Evolutionary conservation across 1,284 basidiomycete species (phyloP).

Genomic region (Ceratobasidium sp.): DNA sequence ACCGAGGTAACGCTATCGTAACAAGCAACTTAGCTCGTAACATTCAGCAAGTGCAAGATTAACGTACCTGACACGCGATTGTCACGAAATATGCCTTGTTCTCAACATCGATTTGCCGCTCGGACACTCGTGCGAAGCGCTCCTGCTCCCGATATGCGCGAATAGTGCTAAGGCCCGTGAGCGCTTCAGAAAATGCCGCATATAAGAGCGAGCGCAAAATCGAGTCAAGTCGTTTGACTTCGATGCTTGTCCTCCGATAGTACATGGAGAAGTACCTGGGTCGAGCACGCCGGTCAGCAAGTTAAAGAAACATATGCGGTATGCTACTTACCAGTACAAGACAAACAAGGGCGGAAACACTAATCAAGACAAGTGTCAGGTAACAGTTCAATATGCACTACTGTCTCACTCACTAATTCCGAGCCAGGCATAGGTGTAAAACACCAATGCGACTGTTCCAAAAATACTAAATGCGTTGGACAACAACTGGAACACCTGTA

Average conservation of each 20-base stretch:
- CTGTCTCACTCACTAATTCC: slow-evolving; percentile 56
- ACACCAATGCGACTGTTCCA: slow-evolving; percentile 70
- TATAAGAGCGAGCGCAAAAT: slow-evolving; percentile 75
- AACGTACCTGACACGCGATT: slow-evolving; percentile 73
- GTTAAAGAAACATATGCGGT: slow-evolving; percentile 44
- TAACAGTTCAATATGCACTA: not conserved
- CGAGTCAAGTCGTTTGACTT: slow-evolving; percentile 78
- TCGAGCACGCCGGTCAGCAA: slow-evolving; percentile 51
- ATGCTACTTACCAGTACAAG: slow-evolving; percentile 49
- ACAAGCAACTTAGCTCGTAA: not conserved
- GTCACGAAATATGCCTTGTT: slow-evolving; percentile 86
- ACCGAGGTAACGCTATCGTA: slow-evolving; percentile 62
- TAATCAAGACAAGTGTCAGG: slow-evolving; percentile 50
- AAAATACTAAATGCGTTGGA: slow-evolving; percentile 64
- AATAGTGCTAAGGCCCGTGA: slow-evolving; percentile 74
- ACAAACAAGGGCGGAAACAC: slow-evolving; percentile 60
- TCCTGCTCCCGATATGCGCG: slow-evolving; percentile 69
- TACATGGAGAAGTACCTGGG: slow-evolving; percentile 60
- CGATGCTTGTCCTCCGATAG: slow-evolving; percentile 71
- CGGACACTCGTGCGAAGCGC: slow-evolving; percentile 52
- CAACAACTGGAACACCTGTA: slow-evolving; percentile 59
- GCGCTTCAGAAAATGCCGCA: slow-evolving; percentile 69
- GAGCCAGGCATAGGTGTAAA: slow-evolving; percentile 73
- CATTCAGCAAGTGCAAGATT: slow-evolving; percentile 58
- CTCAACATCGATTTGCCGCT: slow-evolving; percentile 70